These are phyloP conservation scores for Lipomyces kockii DNA, from an alignment of 805 yeast genomes.

Conservation along the genomic window DNA sequence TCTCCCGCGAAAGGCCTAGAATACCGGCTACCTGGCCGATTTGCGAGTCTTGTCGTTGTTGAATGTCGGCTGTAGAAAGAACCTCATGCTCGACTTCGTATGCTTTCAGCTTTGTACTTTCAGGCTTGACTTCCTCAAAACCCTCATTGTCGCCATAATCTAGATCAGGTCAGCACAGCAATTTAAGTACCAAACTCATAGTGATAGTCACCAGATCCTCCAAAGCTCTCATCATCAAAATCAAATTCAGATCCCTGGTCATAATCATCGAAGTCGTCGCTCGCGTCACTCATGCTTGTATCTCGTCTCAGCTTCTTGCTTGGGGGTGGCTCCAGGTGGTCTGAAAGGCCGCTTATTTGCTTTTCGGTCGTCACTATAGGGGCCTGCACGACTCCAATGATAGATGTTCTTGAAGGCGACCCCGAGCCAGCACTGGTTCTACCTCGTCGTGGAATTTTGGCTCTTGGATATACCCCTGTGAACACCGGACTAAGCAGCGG, in stretches of 20 bases:
- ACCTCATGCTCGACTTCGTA: constrained; percentile 41
- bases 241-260: constrained; percentile 34
- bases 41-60: constrained; percentile 44
- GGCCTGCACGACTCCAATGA: background rate
- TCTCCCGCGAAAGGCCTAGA: constrained; percentile 48
- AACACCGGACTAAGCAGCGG: constrained; percentile 1
- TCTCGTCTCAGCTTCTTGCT: constrained; percentile 9
- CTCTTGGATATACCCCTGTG: background rate
- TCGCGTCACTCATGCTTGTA: constrained; percentile 26
- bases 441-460: background rate
- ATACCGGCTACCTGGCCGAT: constrained; percentile 47
- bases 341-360: background rate
- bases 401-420: background rate
- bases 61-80: constrained; percentile 36
- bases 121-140: constrained; percentile 38
- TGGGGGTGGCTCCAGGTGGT: background rate
- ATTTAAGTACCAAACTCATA: background rate
- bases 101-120: constrained; percentile 35
- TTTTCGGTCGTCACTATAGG: background rate
- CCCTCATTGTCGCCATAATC: constrained; percentile 36
- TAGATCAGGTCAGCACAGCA: constrained; percentile 10
- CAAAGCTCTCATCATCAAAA: constrained; percentile 32
- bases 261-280: constrained; percentile 33
- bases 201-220: constrained; percentile 28
- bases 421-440: background rate